Evolutionary conservation across 2,329 filamentous ascomycete species (phyloP).

Genomic region (Penicillium sp.): DNA sequence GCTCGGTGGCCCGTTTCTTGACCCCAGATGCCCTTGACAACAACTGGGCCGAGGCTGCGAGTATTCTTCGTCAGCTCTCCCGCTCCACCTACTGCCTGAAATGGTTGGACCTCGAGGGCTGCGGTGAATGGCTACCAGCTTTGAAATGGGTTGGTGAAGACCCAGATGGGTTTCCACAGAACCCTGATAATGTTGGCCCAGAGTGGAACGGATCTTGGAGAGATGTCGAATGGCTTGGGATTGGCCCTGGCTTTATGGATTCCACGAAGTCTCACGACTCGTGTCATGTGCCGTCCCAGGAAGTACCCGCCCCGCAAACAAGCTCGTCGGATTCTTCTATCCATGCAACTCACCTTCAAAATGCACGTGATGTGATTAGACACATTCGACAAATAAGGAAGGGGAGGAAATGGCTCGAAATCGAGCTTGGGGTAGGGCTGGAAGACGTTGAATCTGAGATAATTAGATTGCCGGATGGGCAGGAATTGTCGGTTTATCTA

Average conservation of each 20-base stretch:
- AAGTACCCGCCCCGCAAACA: background rate
- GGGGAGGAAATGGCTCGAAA: conserved; percentile 41
- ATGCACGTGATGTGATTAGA: conserved; percentile 32
- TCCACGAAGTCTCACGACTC: conserved; percentile 8
- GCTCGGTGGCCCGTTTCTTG: conserved; percentile 40
- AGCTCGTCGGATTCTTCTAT: background rate
- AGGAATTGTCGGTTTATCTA: conserved; percentile 10
- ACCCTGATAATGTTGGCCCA: conserved; percentile 29
- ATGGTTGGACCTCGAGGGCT: conserved; percentile 63
- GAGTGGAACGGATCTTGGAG: conserved; percentile 50
- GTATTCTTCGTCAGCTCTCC: conserved; percentile 56
- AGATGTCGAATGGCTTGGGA: conserved; percentile 42
- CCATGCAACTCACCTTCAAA: conserved; percentile 15
- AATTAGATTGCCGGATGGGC: conserved; percentile 18
- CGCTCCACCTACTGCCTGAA: conserved; percentile 56
- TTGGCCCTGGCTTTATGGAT: conserved; percentile 43
- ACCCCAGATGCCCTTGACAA: conserved; percentile 51
- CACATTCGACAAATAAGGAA: conserved; percentile 33
- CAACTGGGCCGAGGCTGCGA: conserved; percentile 56
- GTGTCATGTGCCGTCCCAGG: background rate
- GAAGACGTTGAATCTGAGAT: conserved; percentile 22
- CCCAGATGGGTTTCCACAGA: conserved; percentile 27
- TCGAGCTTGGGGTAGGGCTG: conserved; percentile 25
- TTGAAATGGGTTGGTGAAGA: conserved; percentile 45
- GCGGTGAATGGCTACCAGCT: conserved; percentile 54